Evolutionary conservation across 305 asterid genomes (phyloP).

Genomic region (Plantago coronopus): DNA sequence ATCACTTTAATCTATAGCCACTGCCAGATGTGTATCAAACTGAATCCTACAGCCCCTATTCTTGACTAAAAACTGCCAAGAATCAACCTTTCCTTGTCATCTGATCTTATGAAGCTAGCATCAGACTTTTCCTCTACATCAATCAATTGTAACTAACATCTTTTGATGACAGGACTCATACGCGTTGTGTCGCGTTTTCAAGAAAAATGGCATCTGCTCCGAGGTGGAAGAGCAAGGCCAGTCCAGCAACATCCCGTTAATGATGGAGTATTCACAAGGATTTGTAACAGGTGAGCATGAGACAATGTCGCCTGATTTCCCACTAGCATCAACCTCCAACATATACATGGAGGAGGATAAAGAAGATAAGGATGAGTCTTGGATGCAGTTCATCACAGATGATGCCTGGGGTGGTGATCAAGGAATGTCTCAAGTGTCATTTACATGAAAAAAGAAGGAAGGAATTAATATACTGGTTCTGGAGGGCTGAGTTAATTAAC

Average conservation of each 20-base stretch:
- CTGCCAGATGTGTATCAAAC: slow-evolving; percentile 32
- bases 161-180: slow-evolving; percentile 68
- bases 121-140: slow-evolving; percentile 22
- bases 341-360: slow-evolving; percentile 45
- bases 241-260: slow-evolving; percentile 46
- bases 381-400: slow-evolving; percentile 96
- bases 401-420: slow-evolving; percentile 90
- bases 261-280: slow-evolving; percentile 61
- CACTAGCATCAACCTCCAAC: slow-evolving; percentile 52
- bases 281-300: slow-evolving; percentile 35
- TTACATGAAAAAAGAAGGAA: slow-evolving; percentile 36
- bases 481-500: no score
- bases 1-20: slow-evolving; percentile 29
- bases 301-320: slow-evolving; percentile 70
- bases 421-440: slow-evolving; percentile 48
- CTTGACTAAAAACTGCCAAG: slow-evolving; percentile 41
- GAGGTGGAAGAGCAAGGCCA: slow-evolving; percentile 81
- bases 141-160: slow-evolving; percentile 1
- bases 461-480: slow-evolving; percentile 8
- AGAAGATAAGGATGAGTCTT: slow-evolving; percentile 86
- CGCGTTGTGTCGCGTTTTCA: slow-evolving; percentile 90
- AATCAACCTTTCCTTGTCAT: slow-evolving; percentile 34
- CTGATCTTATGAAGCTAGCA: slow-evolving; percentile 27
- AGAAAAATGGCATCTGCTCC: slow-evolving; percentile 78
- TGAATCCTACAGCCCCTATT: slow-evolving; percentile 49